Base-by-base conservation (phyloP, 1,284 basidiomycete species). In the Malassezia pachydermatis region DNA sequence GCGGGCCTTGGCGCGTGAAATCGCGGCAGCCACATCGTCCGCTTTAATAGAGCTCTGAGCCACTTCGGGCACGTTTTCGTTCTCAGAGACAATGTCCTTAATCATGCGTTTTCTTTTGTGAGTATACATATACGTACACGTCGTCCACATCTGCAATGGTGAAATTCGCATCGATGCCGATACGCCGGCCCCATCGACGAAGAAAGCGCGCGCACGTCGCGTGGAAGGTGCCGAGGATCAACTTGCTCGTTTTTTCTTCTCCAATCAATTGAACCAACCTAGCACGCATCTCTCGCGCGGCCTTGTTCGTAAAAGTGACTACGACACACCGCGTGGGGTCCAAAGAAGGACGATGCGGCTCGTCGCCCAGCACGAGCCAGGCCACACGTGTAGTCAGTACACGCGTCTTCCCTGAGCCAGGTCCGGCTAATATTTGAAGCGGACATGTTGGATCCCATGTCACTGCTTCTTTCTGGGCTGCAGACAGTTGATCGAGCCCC, bases 261-360 rank as follows among this genome's bases (percentile, higher is more conserved):
- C 87, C 87, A 22, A 92, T 77, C n/a, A 90, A 74, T 51, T 77
- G 78, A 19, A 74, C 72, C 23, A 94, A 74, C 2, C 88, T 78
- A 55, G 80, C 77, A 52, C 80, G 78, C 88, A 92, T 89, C 74
- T 92, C 88, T 56, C 81, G 83, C 1, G 88, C 86, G 3, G 88
- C 86, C 73, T 89, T 88, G 75, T 88, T 88, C 29, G 73, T 74
- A 51, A 75, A 74, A 7, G 74, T 74, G 50, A 75, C 73, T 11
- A 70, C 64, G 32, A 70, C 56, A 34, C 67, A 53, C 28, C 60
- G 53, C 41, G 59, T 55, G 3, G 68, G 68, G 28, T 48, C 46
- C 41, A 71, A 45, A 13, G 41, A 37, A 16, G 22, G 20, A 5
- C 34, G 40, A 14, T 34, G 10, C 1, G 19, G 14, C 37, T 49